Evolutionary conservation across 2,329 filamentous ascomycete genomes (phyloP).

Genomic region (Bipolaris victoriae): DNA sequence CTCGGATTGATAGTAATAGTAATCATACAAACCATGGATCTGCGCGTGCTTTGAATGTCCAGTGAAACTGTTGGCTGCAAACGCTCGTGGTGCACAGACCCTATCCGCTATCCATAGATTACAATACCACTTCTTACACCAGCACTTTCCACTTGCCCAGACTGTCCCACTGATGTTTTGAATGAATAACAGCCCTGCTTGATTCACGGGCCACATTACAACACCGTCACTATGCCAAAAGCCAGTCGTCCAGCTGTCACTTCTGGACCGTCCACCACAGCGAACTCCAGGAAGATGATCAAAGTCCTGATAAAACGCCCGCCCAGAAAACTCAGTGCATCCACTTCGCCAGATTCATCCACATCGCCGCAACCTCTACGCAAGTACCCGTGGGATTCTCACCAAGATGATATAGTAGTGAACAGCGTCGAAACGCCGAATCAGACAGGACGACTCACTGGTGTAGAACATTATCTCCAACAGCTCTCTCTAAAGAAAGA

Average conservation of each 20-base stretch:
- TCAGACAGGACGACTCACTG: neutral
- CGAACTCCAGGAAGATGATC: neutral
- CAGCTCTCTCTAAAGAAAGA: neutral
- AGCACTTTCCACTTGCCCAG: neutral
- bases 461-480: conserved; percentile 16
- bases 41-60: neutral
- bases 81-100: conserved; percentile 13
- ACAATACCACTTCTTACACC: neutral
- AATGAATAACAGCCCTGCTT: no score
- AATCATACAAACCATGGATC: neutral
- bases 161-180: neutral
- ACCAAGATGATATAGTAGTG: conserved; percentile 26
- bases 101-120: neutral
- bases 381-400: conserved; percentile 17
- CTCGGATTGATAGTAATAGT: conserved; percentile 27
- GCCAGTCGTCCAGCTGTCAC: neutral
- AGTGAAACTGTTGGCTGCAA: conserved; percentile 14
- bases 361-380: neutral
- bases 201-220: no score
- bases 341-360: neutral
- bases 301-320: neutral
- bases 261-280: neutral
- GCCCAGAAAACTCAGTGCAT: neutral
- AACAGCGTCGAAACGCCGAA: conserved; percentile 19
- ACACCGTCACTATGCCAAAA: neutral